Conservation (phyloP, 768 basidiomycete species). For the Trametes maxima region DNA sequence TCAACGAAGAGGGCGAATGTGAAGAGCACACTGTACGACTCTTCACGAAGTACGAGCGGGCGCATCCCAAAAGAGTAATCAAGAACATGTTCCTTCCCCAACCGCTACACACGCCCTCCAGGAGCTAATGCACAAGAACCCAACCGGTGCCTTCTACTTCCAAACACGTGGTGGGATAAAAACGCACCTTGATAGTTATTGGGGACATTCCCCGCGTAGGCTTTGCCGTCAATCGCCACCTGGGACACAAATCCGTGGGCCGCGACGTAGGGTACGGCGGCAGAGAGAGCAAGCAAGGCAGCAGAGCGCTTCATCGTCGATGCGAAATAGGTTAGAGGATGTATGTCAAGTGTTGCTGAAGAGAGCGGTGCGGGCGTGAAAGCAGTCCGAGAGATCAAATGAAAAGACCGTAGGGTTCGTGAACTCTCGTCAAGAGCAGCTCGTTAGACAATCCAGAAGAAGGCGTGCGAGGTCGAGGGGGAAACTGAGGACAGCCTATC, state of each 20-base stretch:
- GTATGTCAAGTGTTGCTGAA: neutral
- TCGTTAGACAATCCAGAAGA: conserved; percentile 2
- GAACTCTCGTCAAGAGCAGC: conserved; percentile 20
- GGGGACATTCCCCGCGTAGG: conserved; percentile 47
- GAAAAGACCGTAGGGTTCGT: conserved; percentile 7
- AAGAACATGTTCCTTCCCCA: neutral
- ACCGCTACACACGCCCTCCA: neutral
- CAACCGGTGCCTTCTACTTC: neutral
- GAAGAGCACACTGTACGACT: neutral
- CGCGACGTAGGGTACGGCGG: conserved; percentile 29
- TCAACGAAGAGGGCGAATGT: neutral
- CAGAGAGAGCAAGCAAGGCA: conserved; percentile 21
- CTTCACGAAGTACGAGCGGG: neutral
- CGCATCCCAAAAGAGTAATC: neutral
- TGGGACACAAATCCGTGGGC: conserved; percentile 49
- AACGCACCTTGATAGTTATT: conserved; percentile 37
- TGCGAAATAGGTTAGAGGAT: neutral
- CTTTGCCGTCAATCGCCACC: conserved; percentile 47
- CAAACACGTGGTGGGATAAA: neutral
- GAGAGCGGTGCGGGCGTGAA: neutral
- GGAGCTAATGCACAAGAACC: neutral
- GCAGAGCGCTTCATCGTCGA: conserved; percentile 12
- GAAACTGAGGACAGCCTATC: neutral
- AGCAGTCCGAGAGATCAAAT: neutral
- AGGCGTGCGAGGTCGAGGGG: neutral